Base-by-base conservation (phyloP, 139 green algal species). In the Axilococcus clingmanii region DNA sequence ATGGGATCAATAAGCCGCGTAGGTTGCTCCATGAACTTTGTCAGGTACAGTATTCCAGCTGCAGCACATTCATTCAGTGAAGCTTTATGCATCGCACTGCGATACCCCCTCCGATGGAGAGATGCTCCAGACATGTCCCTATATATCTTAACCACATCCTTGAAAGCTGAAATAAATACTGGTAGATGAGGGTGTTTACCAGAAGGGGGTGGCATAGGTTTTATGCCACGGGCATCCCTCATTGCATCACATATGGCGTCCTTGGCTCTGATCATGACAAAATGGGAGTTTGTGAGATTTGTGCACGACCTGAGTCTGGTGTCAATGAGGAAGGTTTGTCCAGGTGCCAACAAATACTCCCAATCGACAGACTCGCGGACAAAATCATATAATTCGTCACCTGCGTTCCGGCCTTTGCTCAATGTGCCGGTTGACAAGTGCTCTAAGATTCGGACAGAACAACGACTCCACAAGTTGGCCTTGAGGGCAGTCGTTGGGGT, bases 171-270 rank as follows among this genome's bases (percentile, higher is more conserved):
- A 9, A 79, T 65, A 57, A 75, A 87, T 38, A 97, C 71, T 17
- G 86, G 89, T 17, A 96, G 57, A 33, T 94, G 78, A 0, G 82
- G 67, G 6, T 51, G 30, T 1, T 33, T 28, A 2, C 70, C 68
- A 0, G 31, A 22, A 27, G 60, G 55, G 4, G 78, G 82, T 4
- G 79, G 78, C 3, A 36, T 8, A 20, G 78, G 86, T 57, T 78
- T 84, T 31, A 29, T 35, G 25, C 78, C 69, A 1, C 36, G 63
- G 15, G 32, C 40, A 17, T 83, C 69, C 3, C 76, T 55, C 1
- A 96, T 48, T 14, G 52, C 56, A 52, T 96, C 88, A 68, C 86
- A 94, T 29, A 95, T 72, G 4, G 88, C 88, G 41, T 96, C 85
- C 40, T 82, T 78, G 8, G 66, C 69, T 2, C 80, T 56, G 27